Conservation (phyloP, 2,329 filamentous ascomycete species). For the Teratosphaeria destructans region DNA sequence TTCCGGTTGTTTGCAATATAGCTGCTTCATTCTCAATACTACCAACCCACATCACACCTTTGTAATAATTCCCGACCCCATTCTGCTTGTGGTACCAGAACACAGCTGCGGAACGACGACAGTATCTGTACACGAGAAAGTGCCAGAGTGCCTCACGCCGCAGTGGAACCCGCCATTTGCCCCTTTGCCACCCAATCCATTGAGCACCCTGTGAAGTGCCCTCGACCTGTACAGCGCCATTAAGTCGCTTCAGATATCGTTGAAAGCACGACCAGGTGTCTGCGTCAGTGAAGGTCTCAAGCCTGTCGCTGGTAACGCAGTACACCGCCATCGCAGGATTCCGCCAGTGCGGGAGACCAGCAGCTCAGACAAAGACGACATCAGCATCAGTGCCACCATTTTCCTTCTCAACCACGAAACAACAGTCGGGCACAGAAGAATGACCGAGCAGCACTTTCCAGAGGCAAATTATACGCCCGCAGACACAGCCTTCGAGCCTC, state of each 20-base stretch:
- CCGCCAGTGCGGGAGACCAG: background rate
- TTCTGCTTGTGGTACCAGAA: background rate
- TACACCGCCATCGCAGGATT: background rate
- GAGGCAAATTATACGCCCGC: background rate
- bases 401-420: background rate
- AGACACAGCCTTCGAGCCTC: slow-evolving; percentile 19
- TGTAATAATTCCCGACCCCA: background rate
- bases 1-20: background rate
- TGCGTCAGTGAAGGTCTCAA: background rate
- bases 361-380: background rate
- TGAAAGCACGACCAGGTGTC: background rate
- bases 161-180: background rate
- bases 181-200: background rate
- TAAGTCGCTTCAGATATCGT: background rate
- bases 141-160: background rate
- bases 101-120: background rate
- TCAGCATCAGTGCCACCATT: background rate
- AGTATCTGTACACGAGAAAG: background rate
- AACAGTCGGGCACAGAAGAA: background rate
- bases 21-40: background rate
- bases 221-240: background rate
- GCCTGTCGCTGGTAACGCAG: background rate
- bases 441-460: background rate
- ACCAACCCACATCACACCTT: background rate
- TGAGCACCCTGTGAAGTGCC: background rate